Conservation (phyloP, 2,329 filamentous ascomycete species). For the Aspergillus pseudoterreus region DNA sequence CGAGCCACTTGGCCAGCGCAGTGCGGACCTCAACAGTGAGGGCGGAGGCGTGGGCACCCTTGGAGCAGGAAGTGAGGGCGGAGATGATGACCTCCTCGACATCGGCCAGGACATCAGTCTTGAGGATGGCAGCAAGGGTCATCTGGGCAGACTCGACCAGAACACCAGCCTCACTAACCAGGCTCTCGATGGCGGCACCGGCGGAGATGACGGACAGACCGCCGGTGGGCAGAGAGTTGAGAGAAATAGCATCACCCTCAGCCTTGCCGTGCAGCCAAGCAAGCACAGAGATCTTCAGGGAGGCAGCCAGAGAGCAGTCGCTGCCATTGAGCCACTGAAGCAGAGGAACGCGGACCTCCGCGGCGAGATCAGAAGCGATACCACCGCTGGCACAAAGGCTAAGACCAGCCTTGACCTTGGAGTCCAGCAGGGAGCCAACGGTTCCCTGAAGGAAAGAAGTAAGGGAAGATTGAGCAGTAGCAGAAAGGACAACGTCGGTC, state of each 20-base stretch:
- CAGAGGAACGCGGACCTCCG: slow-evolving; percentile 31
- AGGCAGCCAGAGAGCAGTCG: slow-evolving; percentile 24
- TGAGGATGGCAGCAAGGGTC: slow-evolving; percentile 32
- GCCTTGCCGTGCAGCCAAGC: slow-evolving; percentile 31
- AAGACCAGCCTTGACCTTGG: slow-evolving; percentile 30
- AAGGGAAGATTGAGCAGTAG: slow-evolving; percentile 26
- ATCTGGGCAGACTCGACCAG: slow-evolving; percentile 26
- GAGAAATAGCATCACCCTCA: slow-evolving; percentile 23
- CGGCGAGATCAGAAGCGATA: slow-evolving; percentile 25
- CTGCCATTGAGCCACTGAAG: slow-evolving; percentile 26
- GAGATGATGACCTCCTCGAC: slow-evolving; percentile 27
- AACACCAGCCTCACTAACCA: slow-evolving; percentile 27
- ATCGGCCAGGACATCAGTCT: slow-evolving; percentile 21
- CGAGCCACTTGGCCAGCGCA: slow-evolving; percentile 31
- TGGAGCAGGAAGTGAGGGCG: slow-evolving; percentile 25
- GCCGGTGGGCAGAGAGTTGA: slow-evolving; percentile 24
- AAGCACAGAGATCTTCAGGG: slow-evolving; percentile 27
- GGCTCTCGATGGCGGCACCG: slow-evolving; percentile 28
- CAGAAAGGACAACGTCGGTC: slow-evolving; percentile 28
- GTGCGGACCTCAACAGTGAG: slow-evolving; percentile 27
- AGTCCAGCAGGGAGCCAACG: slow-evolving; percentile 19
- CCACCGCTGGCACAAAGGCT: slow-evolving; percentile 32
- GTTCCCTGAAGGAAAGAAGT: slow-evolving; percentile 24
- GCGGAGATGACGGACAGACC: slow-evolving; percentile 31
- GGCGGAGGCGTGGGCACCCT: slow-evolving; percentile 25